Evolutionary conservation across 208 protist genomes (phyloP).

Genomic region (Acanthamoeba lenticulata): DNA sequence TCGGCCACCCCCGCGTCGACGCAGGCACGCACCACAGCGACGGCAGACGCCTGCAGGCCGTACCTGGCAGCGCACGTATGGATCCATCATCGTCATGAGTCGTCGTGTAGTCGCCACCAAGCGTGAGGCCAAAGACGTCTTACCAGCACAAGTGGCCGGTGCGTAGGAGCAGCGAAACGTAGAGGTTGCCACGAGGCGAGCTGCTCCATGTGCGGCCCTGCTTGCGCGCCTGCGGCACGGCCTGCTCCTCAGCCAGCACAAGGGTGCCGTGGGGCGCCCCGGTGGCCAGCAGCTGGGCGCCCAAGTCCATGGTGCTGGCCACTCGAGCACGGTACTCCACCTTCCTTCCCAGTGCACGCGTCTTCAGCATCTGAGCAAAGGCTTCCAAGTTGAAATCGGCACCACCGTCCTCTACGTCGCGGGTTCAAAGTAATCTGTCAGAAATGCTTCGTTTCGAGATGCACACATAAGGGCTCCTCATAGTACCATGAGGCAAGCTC

Average conservation of each 20-base stretch:
- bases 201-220: conserved; percentile 8
- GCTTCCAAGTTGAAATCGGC: background rate
- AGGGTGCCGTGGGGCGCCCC: background rate
- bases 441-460: too few species aligned
- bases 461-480: too few species aligned
- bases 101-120: too few species aligned
- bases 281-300: background rate
- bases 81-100: background rate
- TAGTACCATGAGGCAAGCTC: background rate
- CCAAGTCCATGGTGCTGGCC: conserved; percentile 24
- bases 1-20: background rate
- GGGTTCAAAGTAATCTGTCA: too few species aligned
- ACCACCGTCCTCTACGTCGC: background rate
- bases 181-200: background rate
- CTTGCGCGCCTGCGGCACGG: conserved; percentile 2
- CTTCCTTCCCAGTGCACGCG: background rate
- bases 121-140: background rate
- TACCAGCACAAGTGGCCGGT: background rate
- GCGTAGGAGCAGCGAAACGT: background rate
- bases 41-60: background rate
- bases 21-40: background rate
- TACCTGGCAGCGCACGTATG: background rate
- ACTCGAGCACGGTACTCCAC: background rate
- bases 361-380: background rate
- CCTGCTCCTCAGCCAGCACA: background rate